phyloP scores from a whole-genome alignment of 257 asterid species.

The Coffea eugenioides region DNA sequence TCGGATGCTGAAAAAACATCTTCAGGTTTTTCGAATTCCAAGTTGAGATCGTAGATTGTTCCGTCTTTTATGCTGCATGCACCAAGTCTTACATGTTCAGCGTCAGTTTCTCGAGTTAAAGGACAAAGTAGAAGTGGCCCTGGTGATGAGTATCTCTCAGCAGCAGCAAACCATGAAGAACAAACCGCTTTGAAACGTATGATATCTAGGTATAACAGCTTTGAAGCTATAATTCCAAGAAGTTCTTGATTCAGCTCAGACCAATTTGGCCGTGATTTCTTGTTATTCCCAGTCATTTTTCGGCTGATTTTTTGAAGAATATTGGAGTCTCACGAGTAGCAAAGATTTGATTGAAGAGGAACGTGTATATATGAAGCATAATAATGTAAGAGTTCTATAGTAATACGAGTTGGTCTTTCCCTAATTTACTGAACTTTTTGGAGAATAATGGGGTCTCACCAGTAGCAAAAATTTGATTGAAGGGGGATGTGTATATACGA shows the following conservation, averaged over 20 bases:
- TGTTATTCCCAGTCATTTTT: background rate
- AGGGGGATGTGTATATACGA: background rate
- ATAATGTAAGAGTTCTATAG: background rate
- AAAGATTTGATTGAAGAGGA: background rate
- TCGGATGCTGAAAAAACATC: background rate
- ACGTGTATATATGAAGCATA: background rate
- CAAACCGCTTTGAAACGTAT: background rate
- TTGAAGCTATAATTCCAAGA: background rate
- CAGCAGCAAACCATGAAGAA: background rate
- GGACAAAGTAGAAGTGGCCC: constrained; percentile 14
- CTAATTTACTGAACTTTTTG: background rate
- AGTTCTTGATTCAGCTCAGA: constrained; percentile 5
- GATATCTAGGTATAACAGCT: background rate
- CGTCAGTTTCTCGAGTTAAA: background rate
- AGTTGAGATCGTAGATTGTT: background rate
- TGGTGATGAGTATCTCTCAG: background rate
- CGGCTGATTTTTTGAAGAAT: background rate
- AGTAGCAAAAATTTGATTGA: background rate
- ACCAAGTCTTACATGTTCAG: background rate
- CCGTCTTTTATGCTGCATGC: background rate
- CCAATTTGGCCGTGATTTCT: background rate
- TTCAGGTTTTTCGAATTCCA: background rate
- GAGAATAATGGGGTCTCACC: background rate
- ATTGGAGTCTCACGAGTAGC: background rate
- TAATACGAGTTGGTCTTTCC: background rate